Conservation (phyloP, 257 asterid species). For the Fraxinus cuspidata region DNA sequence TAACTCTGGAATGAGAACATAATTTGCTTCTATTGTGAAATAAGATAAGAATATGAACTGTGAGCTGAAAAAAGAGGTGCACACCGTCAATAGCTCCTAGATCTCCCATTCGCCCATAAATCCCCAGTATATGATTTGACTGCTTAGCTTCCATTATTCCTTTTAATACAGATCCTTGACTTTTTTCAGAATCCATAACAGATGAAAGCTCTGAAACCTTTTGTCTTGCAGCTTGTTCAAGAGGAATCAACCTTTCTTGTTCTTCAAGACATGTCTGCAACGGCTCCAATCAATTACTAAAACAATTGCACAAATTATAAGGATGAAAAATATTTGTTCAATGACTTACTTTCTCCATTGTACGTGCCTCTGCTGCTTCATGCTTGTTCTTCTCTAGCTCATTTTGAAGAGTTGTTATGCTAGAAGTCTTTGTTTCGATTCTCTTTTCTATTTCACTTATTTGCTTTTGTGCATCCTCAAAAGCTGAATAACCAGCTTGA, state of each 20-base stretch:
- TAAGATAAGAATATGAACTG: background rate
- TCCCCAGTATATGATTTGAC: slow-evolving; percentile 73
- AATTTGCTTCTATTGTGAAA: background rate
- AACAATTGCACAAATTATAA: slow-evolving; percentile 8
- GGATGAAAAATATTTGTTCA: background rate
- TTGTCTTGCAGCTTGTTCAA: slow-evolving; percentile 85
- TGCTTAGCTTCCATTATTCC: slow-evolving; percentile 87
- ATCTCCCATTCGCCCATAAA: slow-evolving; percentile 94
- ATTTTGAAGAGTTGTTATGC: slow-evolving; percentile 42
- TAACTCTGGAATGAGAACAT: background rate
- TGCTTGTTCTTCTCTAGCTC: slow-evolving; percentile 57
- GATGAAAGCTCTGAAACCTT: slow-evolving; percentile 83
- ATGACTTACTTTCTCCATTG: slow-evolving; percentile 62
- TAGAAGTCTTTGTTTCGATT: slow-evolving; percentile 55
- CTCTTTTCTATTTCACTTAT: slow-evolving; percentile 54
- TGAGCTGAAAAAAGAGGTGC: slow-evolving; percentile 15
- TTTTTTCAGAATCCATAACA: slow-evolving; percentile 79
- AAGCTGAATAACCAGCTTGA: slow-evolving; percentile 75
- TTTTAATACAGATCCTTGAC: slow-evolving; percentile 83
- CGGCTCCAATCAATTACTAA: slow-evolving; percentile 12
- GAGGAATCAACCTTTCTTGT: slow-evolving; percentile 67
- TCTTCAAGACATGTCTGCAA: slow-evolving; percentile 65
- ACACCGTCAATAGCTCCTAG: slow-evolving; percentile 97
- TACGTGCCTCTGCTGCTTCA: slow-evolving; percentile 66
- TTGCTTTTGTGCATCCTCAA: slow-evolving; percentile 81